Evolutionary conservation across 805 yeast genomes (phyloP), one percentile per base, ranked within the genome.

Genomic region (Starmerella geochares): DNA sequence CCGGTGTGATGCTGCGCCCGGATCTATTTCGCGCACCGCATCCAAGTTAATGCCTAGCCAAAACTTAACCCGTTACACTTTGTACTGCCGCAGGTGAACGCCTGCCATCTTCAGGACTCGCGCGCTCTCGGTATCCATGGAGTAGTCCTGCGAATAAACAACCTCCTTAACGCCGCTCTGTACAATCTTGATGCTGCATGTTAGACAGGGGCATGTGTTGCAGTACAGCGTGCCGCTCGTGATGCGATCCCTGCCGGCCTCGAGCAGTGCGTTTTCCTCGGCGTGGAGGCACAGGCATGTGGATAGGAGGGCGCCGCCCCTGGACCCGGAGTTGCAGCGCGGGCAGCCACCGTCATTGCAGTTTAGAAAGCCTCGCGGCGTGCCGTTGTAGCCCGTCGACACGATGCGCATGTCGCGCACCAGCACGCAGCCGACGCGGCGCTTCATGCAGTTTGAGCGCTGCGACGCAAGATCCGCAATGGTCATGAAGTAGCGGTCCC

Each of bases 341-440:
- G 77, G 67, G 65, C 99, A 92, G 0, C 99, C 99, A 20, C 98
- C 98, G 59, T 86, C 90, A 61, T 86, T 88, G 67, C 99, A 92
- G 60, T 92, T 92, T 23, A 72, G 70, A 59, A 86, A 67, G 52
- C 87, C 85, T 37, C 95, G 74, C 10, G 99, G 97, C 0, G 99
- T 92, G 1, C 99, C 99, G 61, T 92, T 92, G 66, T 92, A 92
- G 0, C 99, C 99, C 0, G 99, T 92, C 2, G 97, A 92, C 23
- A 92, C 75, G 24, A 92, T 94, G 50, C 96, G 71, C 33, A 77
- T 78, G 42, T 85, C 92, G 47, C 86, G 74, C 2, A 86, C 96
- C 16, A 92, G 77, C 8, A 92, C 97, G 66, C 97, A 90, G 0
- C 99, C 99, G 2, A 92, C 99, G 47, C 95, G 74, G 52, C 99